phyloP scores from a whole-genome alignment of 768 basidiomycete genomes.

The Tylopilus cervinicoccineus region DNA sequence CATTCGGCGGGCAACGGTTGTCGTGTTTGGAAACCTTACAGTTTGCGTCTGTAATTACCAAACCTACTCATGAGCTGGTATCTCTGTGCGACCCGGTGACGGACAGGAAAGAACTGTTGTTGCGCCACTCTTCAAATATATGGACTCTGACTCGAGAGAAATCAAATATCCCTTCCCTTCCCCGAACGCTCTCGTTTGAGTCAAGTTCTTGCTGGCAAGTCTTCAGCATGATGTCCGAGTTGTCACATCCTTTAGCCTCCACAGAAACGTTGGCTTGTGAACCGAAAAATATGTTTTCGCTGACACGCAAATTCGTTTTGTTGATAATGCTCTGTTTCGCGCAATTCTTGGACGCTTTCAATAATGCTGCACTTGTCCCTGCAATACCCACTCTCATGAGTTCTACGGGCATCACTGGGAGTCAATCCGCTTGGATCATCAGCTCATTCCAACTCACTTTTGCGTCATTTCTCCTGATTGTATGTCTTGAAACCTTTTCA shows the following conservation, averaged over 20 bases:
- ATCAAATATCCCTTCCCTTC: background rate
- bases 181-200: background rate
- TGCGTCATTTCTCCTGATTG: slow-evolving; percentile 35
- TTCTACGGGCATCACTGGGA: slow-evolving; percentile 7
- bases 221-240: slow-evolving; percentile 11
- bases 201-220: background rate
- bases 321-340: slow-evolving; percentile 38
- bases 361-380: slow-evolving; percentile 38
- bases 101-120: background rate
- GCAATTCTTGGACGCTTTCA: slow-evolving; percentile 43
- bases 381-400: slow-evolving; percentile 35
- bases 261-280: slow-evolving; percentile 1
- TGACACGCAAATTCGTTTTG: slow-evolving; percentile 26
- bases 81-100: background rate
- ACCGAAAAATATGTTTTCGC: slow-evolving; percentile 15
- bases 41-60: background rate
- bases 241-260: background rate
- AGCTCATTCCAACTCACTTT: slow-evolving; percentile 46
- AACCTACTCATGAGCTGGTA: background rate
- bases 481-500: slow-evolving; percentile 3
- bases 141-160: background rate
- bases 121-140: background rate
- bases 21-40: background rate
- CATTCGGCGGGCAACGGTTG: background rate
- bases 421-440: slow-evolving; percentile 34